Evolutionary conservation across 2,329 filamentous ascomycete species (phyloP).

Genomic region (Ustilaginoidea virens): DNA sequence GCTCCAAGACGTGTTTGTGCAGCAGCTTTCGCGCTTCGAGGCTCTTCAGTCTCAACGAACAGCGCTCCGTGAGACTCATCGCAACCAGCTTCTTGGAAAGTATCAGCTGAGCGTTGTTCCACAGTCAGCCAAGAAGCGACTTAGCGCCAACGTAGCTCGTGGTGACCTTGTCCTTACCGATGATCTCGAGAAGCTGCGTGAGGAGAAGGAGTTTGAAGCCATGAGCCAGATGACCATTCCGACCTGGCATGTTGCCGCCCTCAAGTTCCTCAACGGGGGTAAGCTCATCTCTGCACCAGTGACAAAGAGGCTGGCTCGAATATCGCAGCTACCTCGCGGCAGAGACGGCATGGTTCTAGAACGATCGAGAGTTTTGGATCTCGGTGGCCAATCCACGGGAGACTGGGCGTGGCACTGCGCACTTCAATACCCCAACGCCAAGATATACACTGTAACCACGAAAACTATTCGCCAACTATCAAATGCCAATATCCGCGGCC

Average conservation of each 20-base stretch:
- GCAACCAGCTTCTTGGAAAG: slow-evolving; percentile 70
- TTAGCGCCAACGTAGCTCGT: slow-evolving; percentile 57
- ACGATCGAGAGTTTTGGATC: slow-evolving; percentile 61
- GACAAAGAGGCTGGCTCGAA: slow-evolving; percentile 42
- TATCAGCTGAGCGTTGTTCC: slow-evolving; percentile 61
- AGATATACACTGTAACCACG: slow-evolving; percentile 76
- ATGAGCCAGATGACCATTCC: slow-evolving; percentile 52
- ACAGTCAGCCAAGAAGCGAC: slow-evolving; percentile 54
- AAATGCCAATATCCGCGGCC: slow-evolving; percentile 65
- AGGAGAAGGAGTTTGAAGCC: slow-evolving; percentile 69
- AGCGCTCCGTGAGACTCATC: slow-evolving; percentile 55
- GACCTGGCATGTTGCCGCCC: slow-evolving; percentile 45
- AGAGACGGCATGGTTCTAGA: slow-evolving; percentile 28
- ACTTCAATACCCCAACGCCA: slow-evolving; percentile 67
- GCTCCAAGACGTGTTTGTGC: slow-evolving; percentile 63
- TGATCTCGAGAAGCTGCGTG: slow-evolving; percentile 46
- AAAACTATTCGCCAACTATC: slow-evolving; percentile 54
- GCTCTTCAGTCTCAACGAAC: slow-evolving; percentile 73
- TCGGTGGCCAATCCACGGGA: slow-evolving; percentile 70
- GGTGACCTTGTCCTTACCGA: slow-evolving; percentile 50
- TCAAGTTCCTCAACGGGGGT: slow-evolving; percentile 48
- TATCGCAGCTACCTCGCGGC: slow-evolving; percentile 32
- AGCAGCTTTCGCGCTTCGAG: slow-evolving; percentile 74
- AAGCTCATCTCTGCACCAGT: slow-evolving; percentile 48
- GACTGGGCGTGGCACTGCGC: slow-evolving; percentile 97